phyloP scores from a whole-genome alignment of 345 rosid genomes.

The Populus euphratica region DNA sequence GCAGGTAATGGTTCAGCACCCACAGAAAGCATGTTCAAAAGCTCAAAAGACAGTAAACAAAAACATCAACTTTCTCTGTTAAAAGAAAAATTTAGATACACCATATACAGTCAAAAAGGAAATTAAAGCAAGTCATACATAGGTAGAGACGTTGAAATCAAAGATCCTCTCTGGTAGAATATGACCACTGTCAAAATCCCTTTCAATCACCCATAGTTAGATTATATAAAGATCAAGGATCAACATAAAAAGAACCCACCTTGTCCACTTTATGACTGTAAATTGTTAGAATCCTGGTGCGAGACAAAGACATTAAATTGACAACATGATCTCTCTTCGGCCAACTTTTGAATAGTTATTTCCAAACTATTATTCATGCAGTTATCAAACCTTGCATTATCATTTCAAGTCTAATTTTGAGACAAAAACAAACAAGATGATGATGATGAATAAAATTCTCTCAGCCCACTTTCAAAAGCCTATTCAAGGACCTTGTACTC shows the following conservation, averaged over 20 bases:
- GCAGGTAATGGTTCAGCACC: neutral
- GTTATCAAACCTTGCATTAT: neutral
- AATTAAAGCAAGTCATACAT: neutral
- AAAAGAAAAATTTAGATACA: neutral
- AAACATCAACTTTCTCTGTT: neutral
- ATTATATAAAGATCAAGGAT: neutral
- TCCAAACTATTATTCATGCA: neutral
- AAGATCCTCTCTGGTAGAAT: neutral
- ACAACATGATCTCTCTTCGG: neutral
- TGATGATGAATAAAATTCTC: neutral
- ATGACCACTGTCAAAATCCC: neutral
- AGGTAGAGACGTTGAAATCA: neutral
- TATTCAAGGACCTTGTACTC: neutral
- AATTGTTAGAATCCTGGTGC: neutral
- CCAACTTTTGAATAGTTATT: neutral
- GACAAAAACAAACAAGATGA: neutral
- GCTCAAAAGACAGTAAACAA: neutral
- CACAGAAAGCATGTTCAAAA: neutral
- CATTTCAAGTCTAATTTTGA: neutral
- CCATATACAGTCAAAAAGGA: neutral
- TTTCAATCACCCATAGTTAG: neutral
- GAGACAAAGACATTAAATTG: neutral
- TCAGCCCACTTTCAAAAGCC: neutral
- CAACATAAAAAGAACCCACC: neutral
- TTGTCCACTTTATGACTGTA: neutral